Evolutionary conservation across 2,329 filamentous ascomycete genomes (phyloP).

Genomic region (Talaromyces sp.): DNA sequence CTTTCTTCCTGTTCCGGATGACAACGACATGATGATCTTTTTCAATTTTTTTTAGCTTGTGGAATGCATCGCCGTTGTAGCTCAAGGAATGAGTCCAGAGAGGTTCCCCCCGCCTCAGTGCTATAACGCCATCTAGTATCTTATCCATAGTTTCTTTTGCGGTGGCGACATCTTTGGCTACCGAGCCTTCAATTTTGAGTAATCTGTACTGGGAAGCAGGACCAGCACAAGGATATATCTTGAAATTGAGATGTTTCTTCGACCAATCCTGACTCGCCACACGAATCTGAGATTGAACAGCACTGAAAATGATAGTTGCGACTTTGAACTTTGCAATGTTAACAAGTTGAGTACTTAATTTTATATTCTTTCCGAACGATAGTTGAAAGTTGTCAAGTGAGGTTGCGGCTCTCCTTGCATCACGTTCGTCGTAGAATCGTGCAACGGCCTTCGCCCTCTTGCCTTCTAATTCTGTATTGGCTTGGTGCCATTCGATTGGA

Average conservation of each 20-base stretch:
- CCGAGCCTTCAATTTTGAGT: conserved; percentile 41
- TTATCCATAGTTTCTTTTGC: conserved; percentile 33
- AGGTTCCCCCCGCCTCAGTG: conserved; percentile 16
- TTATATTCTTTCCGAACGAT: conserved; percentile 30
- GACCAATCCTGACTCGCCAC: conserved; percentile 28
- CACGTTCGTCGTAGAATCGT: conserved; percentile 37
- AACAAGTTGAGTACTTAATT: conserved; percentile 39
- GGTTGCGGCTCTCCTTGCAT: conserved; percentile 34
- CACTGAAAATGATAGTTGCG: conserved; percentile 31
- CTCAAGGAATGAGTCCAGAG: conserved; percentile 19
- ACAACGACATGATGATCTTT: neutral
- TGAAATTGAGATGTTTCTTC: conserved; percentile 27
- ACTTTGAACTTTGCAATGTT: conserved; percentile 41
- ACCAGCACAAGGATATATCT: conserved; percentile 8
- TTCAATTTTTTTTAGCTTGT: neutral
- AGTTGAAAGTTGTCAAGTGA: conserved; percentile 32
- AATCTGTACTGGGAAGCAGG: conserved; percentile 27
- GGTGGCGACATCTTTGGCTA: conserved; percentile 27
- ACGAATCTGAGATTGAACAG: conserved; percentile 22
- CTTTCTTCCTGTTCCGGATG: neutral
- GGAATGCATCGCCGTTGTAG: neutral
- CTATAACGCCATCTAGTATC: conserved; percentile 33
- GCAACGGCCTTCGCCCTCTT: conserved; percentile 43
- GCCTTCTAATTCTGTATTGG: conserved; percentile 22
- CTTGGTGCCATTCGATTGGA: conserved; percentile 8